Evolutionary conservation across 2,329 filamentous ascomycete species (phyloP), one percentile per base, ranked within the genome.

Genomic region (Leptosphaerulina australis): DNA sequence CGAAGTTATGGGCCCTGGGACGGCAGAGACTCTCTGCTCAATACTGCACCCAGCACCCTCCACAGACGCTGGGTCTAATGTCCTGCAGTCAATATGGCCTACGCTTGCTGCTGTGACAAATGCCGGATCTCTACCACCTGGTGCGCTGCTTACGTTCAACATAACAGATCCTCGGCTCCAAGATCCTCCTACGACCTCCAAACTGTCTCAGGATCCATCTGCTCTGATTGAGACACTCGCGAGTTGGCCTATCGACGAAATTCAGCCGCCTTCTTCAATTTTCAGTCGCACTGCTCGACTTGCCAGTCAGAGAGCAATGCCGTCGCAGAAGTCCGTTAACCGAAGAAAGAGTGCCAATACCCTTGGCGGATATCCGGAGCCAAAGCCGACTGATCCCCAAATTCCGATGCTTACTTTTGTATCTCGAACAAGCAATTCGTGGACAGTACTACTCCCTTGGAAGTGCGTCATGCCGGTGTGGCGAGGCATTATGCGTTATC

Each of bases 391-490:
- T 7, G 91, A 97, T 63, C 89, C 90, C 1, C 76, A 81, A 1
- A 94, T 97, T 12, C 94, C 94, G 0, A 74, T 93, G 29, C 77
- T 93, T 1, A 74, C 95, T 5, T 79, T 90, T 4, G 80, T 86
- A 25, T 84, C 83, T 9, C 81, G 84, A 3, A 74, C 74, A 28
- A 76, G 78, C 45, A 69, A 60, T 1, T 86, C 81, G 0, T 97
- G 91, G 91, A 94, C 87, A 0, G 70, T 97, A 1, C 78, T 97
- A 18, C 81, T 94, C 3, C 94, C 94, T 0, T 97, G 93, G 91
- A 91, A 90, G 67, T 96, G 90, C 62, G 88, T 97, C 26, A 78
- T 85, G 26, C 84, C 90, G 0, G 79, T 97, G 24, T 99, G 94
- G 94, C 88, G 93, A 62, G 86, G 84, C 36, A 75, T 97, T 11